These are phyloP conservation scores for Silene conica DNA, from an alignment of 148 eudicot species.

Conservation along the genomic window DNA sequence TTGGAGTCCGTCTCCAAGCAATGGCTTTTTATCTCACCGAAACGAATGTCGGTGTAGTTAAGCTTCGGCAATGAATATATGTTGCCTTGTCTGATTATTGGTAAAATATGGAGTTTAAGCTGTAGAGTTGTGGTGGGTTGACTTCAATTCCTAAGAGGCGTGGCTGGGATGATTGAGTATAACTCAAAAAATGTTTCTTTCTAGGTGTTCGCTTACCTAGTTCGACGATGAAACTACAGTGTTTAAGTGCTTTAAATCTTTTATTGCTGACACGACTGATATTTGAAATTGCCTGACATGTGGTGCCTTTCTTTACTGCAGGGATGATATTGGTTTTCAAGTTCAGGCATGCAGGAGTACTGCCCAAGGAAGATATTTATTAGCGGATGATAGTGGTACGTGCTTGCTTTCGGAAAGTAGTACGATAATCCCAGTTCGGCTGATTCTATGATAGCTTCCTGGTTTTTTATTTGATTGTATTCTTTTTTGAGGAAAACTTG, in stretches of 20 bases:
- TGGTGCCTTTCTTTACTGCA: slow-evolving; percentile 22
- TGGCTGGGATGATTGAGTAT: neutral
- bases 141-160: neutral
- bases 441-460: neutral
- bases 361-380: slow-evolving; percentile 86
- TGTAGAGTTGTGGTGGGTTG: neutral
- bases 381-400: slow-evolving; percentile 80
- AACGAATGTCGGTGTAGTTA: neutral
- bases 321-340: slow-evolving; percentile 55
- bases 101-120: neutral
- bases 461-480: neutral
- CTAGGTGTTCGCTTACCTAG: slow-evolving; percentile 5
- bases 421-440: neutral
- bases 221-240: neutral
- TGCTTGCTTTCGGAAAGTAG: slow-evolving; percentile 11
- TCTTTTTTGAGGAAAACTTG: neutral
- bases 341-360: slow-evolving; percentile 60
- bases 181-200: neutral
- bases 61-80: neutral
- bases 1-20: neutral
- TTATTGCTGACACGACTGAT: neutral
- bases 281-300: neutral
- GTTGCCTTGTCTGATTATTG: neutral
- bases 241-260: neutral
- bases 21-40: neutral